Base-by-base conservation (phyloP, 2,329 filamentous ascomycete species). In the Ophiostoma piceae region DNA sequence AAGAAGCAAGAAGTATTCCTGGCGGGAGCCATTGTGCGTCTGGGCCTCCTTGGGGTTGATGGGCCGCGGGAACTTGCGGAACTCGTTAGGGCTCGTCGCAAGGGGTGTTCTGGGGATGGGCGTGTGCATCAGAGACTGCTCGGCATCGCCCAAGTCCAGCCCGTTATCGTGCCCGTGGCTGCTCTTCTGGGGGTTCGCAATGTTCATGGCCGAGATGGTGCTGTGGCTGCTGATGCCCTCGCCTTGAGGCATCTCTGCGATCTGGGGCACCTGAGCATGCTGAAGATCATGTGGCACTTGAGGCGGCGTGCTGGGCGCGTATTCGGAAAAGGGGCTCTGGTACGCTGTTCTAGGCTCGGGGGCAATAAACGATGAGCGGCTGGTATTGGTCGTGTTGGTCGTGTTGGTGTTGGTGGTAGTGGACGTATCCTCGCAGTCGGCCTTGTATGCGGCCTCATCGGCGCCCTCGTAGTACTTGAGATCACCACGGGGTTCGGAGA, bases 401-500 rank as follows among this genome's bases (percentile, higher is more conserved):
- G 72, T 71, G 19, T 69, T 66, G 1, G 71, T 39, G 14, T 64
- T 51, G 39, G 54, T 26, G 14, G 37, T 39, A 35, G 32, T 35
- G 19, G 66, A 67, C 43, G 19, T 12, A n/a, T 76, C 76, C 70
- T 90, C 87, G 43, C 86, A 84, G 73, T 92, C 90, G 72, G 90
- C 90, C 74, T 88, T 88, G 78, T 94, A 91, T 57, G 88, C 91
- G 60, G 88, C 88, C 76, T 96, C 94, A 29, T 94, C 92, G 37
- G 94, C 92, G 74, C 96, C 92, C 76, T 96, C 93, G 75, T 91
- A 94, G 74, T 94, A 97, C 77, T 96, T 89, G n/a, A 97, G 83
- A 73, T 91, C 86, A n/a, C 92, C 90, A 68, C 90, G 84, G 11
- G 86, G 84, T 14, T 89, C 86, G 22, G 84, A 85, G 7, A 96